Base-by-base conservation (phyloP, 441 rosid species). In the Adansonia gregorii region DNA sequence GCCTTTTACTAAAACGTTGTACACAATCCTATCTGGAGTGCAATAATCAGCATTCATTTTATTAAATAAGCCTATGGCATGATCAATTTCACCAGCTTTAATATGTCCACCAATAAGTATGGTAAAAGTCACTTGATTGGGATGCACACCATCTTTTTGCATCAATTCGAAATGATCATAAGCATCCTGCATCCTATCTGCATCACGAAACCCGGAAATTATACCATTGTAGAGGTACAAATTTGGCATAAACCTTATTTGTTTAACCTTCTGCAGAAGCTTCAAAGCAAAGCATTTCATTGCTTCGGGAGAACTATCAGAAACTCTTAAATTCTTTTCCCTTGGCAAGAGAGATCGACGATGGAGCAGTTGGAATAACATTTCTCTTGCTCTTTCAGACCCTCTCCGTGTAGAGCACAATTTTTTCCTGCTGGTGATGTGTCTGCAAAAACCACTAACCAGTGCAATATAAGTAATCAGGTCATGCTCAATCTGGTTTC, bases 41-140 rank as follows among this genome's bases (percentile, higher is more conserved):
- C 58, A 88, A 81, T 77, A 87, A 80, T 85, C 80, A 80, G 78
- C 88, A 59, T 79, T 81, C 82, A 90, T 84, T 76, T 72, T 74
- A 77, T 92, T 87, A 63, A 87, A 89, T 82, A 89, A 77, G 31
- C 72, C 78, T 6, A 92, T 85, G 15, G 93, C 94, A 22, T 59
- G 67, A 77, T 89, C 89, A 49, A 86, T 79, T 51, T 92, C 90
- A 27, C 90, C 86, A 80, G 80, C 79, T 79, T 68, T 70, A 63
- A 89, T 81, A 74, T 90, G 87, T 68, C 83, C 85, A 8, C 81
- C 81, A 71, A 90, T 89, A 12, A 92, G 88, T 79, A 80, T 80
- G 48, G 92, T 88, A 73, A 70, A 92, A 24, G 93, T 89, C 77
- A 89, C 97, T 75, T 83, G 81, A 84, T 92, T 88, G 67, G 93